Evolutionary conservation across 73 alveolate genomes (phyloP).

Genomic region (Paramecium caudatum): DNA sequence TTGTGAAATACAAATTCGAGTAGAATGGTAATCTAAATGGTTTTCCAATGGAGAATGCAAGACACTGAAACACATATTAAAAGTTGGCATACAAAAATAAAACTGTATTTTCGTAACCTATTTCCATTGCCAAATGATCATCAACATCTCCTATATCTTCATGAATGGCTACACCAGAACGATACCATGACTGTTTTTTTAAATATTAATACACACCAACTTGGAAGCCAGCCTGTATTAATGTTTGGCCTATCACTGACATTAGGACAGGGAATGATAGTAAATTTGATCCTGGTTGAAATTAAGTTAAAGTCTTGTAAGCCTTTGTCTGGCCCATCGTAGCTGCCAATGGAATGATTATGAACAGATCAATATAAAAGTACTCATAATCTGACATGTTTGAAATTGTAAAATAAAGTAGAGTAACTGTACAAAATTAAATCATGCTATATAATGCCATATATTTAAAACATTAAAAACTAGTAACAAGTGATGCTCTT

Average conservation of each 20-base stretch:
- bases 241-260: constrained; percentile 86
- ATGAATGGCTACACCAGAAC: constrained; percentile 65
- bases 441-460: constrained; percentile 97
- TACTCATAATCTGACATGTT: constrained; percentile 91
- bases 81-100: constrained; percentile 86
- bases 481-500: constrained; percentile 94
- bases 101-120: constrained; percentile 93
- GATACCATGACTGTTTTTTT: constrained; percentile 70
- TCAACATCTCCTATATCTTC: constrained; percentile 76
- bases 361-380: constrained; percentile 92
- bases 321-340: constrained; percentile 96
- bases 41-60: constrained; percentile 94
- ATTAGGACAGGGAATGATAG: constrained; percentile 91
- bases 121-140: constrained; percentile 81
- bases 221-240: constrained; percentile 58
- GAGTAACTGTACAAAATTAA: constrained; percentile 89
- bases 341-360: constrained; percentile 93
- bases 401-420: constrained; percentile 84
- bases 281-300: constrained; percentile 95
- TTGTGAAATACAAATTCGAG: constrained; percentile 84
- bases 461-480: constrained; percentile 95
- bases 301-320: constrained; percentile 85
- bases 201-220: constrained; percentile 56
- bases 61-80: constrained; percentile 88
- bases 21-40: constrained; percentile 97